Evolutionary conservation across 108 stramenopile species (phyloP).

Genomic region (Nitzschia palea): DNA sequence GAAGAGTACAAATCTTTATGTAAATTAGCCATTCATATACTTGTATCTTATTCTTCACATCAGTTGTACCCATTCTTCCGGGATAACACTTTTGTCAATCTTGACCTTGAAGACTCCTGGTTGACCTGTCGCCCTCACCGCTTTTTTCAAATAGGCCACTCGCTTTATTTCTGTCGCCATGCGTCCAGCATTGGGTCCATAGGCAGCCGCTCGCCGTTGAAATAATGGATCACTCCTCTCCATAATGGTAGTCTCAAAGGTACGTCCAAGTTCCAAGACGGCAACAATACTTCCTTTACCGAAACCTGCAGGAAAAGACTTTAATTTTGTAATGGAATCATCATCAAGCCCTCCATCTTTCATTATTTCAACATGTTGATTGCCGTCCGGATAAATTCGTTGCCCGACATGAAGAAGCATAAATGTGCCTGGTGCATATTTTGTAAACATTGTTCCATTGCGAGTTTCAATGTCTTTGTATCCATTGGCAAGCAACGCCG

Average conservation of each 20-base stretch:
- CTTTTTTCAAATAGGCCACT: slow-evolving; percentile 55
- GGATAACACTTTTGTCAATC: slow-evolving; percentile 51
- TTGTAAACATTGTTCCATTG: slow-evolving; percentile 81
- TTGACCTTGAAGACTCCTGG: slow-evolving; percentile 67
- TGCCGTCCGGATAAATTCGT: slow-evolving; percentile 76
- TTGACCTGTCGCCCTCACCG: slow-evolving; percentile 44
- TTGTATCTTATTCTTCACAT: no score
- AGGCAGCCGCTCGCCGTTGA: slow-evolving; percentile 63
- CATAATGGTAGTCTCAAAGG: slow-evolving; percentile 57
- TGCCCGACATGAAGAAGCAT: slow-evolving; percentile 79
- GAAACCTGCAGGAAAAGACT: slow-evolving; percentile 59
- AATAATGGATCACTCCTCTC: slow-evolving; percentile 60
- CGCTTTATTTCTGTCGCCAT: slow-evolving; percentile 70
- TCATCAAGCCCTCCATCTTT: slow-evolving; percentile 48
- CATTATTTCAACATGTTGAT: slow-evolving; percentile 70
- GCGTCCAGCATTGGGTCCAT: slow-evolving; percentile 61
- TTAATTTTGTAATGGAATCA: slow-evolving; percentile 53
- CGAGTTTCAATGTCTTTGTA: slow-evolving; percentile 80
- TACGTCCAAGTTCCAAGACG: slow-evolving; percentile 70
- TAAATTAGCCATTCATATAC: no score
- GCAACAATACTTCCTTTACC: slow-evolving; percentile 65
- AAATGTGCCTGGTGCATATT: slow-evolving; percentile 64
- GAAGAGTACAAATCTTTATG: no score
- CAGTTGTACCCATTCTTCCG: slow-evolving; percentile 70
- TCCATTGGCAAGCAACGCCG: slow-evolving; percentile 76